Evolutionary conservation across 345 rosid genomes (phyloP).

Genomic region (Linum trigynum): DNA sequence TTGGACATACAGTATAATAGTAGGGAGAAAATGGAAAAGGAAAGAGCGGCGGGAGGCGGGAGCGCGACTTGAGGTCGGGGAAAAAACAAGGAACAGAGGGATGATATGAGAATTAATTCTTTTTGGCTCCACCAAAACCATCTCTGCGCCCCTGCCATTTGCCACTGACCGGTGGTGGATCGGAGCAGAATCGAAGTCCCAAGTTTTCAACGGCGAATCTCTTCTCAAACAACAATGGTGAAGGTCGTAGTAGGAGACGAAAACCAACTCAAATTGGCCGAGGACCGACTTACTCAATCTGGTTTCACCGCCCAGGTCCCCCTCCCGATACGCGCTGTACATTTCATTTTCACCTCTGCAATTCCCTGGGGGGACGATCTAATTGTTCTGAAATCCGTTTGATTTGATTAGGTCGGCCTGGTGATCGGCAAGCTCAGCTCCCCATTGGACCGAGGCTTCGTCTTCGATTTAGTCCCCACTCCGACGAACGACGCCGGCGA

Average conservation of each 20-base stretch:
- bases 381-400: not conserved
- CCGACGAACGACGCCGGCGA: conserved; percentile 68
- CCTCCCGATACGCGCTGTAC: not conserved
- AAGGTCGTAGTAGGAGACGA: conserved; percentile 82
- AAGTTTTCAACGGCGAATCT: not conserved
- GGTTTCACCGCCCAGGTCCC: conserved; percentile 56
- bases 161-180: not conserved
- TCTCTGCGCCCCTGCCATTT: not conserved
- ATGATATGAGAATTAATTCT: no score
- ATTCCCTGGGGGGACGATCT: no score
- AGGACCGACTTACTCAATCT: conserved; percentile 68
- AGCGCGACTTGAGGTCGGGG: no score
- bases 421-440: conserved; percentile 85
- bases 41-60: no score
- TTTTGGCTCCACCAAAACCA: no score
- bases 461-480: conserved; percentile 71
- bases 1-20: no score
- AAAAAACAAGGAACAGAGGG: no score
- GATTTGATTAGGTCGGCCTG: conserved; percentile 54
- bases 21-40: no score
- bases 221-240: conserved; percentile 40
- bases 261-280: conserved; percentile 47
- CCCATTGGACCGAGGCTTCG: conserved; percentile 64
- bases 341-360: not conserved
- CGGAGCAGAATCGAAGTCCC: not conserved